Percentiles rank a stretch among this genome's conserved stretches.
Conservation (phyloP, 2,329 filamentous ascomycete genomes). For the Colletotrichum tamarilloi region DNA sequence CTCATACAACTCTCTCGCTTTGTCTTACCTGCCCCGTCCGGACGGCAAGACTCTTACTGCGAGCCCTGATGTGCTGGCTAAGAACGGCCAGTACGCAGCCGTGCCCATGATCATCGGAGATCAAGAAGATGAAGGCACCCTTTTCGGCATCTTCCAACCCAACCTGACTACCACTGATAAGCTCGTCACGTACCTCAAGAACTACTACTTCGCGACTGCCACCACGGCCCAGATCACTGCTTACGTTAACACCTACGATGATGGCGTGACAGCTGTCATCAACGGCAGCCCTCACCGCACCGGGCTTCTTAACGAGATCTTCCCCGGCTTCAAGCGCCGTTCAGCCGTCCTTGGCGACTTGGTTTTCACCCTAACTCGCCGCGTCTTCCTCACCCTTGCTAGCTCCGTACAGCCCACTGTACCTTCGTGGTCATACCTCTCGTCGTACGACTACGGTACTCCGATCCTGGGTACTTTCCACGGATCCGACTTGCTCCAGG, state of each 20-base stretch:
- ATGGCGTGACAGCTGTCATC: conserved; percentile 58
- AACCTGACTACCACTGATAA: conserved; percentile 67
- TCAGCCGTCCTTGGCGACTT: conserved; percentile 73
- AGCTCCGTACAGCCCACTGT: conserved; percentile 60
- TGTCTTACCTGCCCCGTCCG: conserved; percentile 71
- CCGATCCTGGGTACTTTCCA: conserved; percentile 84
- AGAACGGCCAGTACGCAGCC: conserved; percentile 60
- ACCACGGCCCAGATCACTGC: conserved; percentile 51
- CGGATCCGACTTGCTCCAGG: conserved; percentile 74
- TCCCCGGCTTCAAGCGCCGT: conserved; percentile 73
- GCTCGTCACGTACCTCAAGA: conserved; percentile 43
- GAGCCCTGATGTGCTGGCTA: conserved; percentile 62
- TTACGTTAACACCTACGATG: conserved; percentile 66
- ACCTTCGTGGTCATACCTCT: conserved; percentile 79
- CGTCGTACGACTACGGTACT: conserved; percentile 77
- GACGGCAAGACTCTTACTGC: conserved; percentile 65
- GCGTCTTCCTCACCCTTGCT: conserved; percentile 58
- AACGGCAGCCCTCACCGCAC: conserved; percentile 72
- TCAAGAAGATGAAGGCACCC: conserved; percentile 74
- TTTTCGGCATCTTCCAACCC: conserved; percentile 68
- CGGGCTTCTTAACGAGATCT: conserved; percentile 66
- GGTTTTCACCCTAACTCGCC: conserved; percentile 57
- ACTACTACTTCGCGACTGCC: conserved; percentile 42
- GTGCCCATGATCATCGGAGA: conserved; percentile 74
- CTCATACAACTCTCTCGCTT: conserved; percentile 66